These are phyloP conservation scores for Backusella tarrabulga DNA, from an alignment of 192 early-diverging fungal genomes.

Conservation along the genomic window DNA sequence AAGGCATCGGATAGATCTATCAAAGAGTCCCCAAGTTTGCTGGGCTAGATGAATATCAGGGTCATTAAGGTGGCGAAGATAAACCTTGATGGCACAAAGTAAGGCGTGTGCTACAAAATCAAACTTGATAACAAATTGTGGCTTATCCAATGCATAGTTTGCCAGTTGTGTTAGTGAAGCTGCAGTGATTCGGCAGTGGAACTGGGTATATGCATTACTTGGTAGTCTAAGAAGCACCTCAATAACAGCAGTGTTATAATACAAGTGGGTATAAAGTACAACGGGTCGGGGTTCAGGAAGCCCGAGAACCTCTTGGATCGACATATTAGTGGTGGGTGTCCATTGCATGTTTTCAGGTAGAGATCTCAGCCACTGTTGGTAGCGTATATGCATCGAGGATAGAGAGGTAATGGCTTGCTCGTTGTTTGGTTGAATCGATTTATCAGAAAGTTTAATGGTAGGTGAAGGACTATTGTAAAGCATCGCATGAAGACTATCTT, in stretches of 20 bases:
- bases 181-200: conserved; percentile 1
- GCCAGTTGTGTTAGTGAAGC: conserved; percentile 4
- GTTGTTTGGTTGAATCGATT: background rate
- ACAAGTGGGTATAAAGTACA: background rate
- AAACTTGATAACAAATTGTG: conserved; percentile 7
- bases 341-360: conserved; percentile 2
- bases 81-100: background rate
- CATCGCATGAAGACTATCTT: conserved; percentile 6
- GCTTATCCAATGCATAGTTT: background rate
- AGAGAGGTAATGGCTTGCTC: background rate
- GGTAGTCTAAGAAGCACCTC: background rate
- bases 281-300: background rate
- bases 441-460: background rate
- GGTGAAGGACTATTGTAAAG: background rate
- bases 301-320: background rate
- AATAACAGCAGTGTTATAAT: conserved; percentile 3
- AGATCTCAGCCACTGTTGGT: background rate
- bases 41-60: background rate
- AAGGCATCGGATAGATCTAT: conserved; percentile 3
- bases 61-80: background rate
- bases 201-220: background rate
- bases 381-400: background rate
- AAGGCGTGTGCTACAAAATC: conserved; percentile 4
- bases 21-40: conserved; percentile 10
- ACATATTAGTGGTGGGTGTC: background rate